These are phyloP conservation scores for Daldinia sp. DNA, from an alignment of 2,329 filamentous ascomycete species.

Conservation along the genomic window DNA sequence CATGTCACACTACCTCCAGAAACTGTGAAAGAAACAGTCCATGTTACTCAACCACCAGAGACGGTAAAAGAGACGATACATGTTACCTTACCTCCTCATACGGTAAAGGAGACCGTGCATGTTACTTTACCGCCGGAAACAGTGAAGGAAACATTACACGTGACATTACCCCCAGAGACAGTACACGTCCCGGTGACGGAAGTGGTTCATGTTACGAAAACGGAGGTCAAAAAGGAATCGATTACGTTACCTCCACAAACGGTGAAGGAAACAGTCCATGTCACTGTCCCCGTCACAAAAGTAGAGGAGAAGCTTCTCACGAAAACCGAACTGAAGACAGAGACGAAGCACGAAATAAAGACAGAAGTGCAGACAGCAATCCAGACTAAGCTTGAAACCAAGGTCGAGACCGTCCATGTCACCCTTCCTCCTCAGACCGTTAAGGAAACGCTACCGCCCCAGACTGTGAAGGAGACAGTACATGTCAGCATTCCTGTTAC, in stretches of 20 bases:
- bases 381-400: conserved; percentile 24
- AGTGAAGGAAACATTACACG: conserved; percentile 28
- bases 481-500: conserved; percentile 18
- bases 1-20: conserved; percentile 23
- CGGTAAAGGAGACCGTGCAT: conserved; percentile 28
- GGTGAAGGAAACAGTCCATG: conserved; percentile 35
- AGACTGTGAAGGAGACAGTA: conserved; percentile 32
- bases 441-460: conserved; percentile 29
- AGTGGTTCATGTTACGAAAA: conserved; percentile 31
- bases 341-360: conserved; percentile 24
- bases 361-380: conserved; percentile 19
- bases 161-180: conserved; percentile 32
- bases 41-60: conserved; percentile 25
- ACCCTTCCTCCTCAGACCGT: conserved; percentile 23
- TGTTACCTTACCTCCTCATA: conserved; percentile 18
- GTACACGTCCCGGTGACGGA: conserved; percentile 31
- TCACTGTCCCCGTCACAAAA: conserved; percentile 35
- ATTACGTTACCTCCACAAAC: conserved; percentile 35
- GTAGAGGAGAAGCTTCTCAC: conserved; percentile 39
- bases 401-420: conserved; percentile 18
- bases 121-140: conserved; percentile 27
- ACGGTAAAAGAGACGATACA: conserved; percentile 30
- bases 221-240: conserved; percentile 30
- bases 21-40: conserved; percentile 26
- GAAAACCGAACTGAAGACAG: conserved; percentile 29